Base-by-base conservation (phyloP, 768 basidiomycete species). In the Leccinum variicolor region DNA sequence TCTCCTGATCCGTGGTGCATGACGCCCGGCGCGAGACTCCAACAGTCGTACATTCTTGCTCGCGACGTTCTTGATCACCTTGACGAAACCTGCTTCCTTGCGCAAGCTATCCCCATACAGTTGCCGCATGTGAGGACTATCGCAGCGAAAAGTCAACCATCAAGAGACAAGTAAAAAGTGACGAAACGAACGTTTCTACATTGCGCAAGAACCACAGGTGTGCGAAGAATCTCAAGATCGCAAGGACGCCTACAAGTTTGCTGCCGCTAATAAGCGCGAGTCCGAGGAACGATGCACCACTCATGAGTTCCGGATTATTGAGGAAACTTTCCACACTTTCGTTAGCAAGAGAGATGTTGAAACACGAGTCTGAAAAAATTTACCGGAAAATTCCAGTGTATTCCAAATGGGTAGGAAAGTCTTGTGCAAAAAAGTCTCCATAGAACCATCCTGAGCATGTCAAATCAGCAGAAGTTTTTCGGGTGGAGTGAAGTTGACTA, bases 341-440 rank as follows among this genome's bases (percentile, higher is more conserved):
- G n/a, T 57, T 55, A 45, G 47, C 41, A 41, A 46, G 21, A 13
- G 19, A 25, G 9, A 9, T 7, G 15, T 25, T 15, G 13, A 33
- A 43, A 50, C 9, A n/a, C 10, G 11, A 39, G 23, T 11, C 33
- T 41, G 34, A 39, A 50, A 36, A 54, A 52, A 64, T 76, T 51
- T 66, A 94, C 85, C 96, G 86, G 75, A 96, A 99, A 63, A 99
- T 98, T 31, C 97, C 97, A 53, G 94, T 95, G 70, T 98, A 98
- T 58, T 95, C 93, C 9, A 98, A 77, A 59, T 91, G 84, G 0
- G 89, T 76, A 4, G 96, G 93, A 72, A 92, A 95, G 61, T 94
- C 89, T 65, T 96, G 92, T 75, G 95, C 89, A 79, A 95, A 95
- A 76, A 96, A 96, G 74, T 96, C 93, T 23, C 94, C 94, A 64